phyloP scores from a whole-genome alignment of 1,139 yeast species.

The Yamadazyma jaroonii region DNA sequence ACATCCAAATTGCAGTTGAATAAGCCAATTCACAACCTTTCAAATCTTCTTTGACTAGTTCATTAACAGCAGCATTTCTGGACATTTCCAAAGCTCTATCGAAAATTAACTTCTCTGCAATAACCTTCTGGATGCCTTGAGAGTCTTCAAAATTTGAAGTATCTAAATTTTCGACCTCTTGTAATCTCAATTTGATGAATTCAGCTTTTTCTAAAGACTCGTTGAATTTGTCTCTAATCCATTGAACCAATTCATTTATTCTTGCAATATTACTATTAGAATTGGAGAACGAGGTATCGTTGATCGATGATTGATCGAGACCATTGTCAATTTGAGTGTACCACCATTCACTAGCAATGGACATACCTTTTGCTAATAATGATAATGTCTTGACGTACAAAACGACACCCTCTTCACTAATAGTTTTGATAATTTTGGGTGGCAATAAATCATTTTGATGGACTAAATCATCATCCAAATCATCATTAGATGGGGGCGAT shows the following conservation, averaged over 20 bases:
- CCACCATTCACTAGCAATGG: slow-evolving; percentile 89
- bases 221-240: slow-evolving; percentile 88
- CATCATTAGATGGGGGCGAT: slow-evolving; percentile 59
- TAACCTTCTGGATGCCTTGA: slow-evolving; percentile 25
- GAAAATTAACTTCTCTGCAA: slow-evolving; percentile 83
- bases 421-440: slow-evolving; percentile 53
- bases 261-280: slow-evolving; percentile 22
- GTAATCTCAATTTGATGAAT: slow-evolving; percentile 55
- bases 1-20: slow-evolving; percentile 93
- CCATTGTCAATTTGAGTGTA: slow-evolving; percentile 33
- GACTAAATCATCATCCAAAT: slow-evolving; percentile 38
- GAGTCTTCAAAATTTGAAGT: background rate
- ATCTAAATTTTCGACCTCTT: slow-evolving; percentile 35
- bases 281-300: background rate
- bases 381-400: slow-evolving; percentile 82
- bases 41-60: slow-evolving; percentile 71
- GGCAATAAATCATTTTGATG: slow-evolving; percentile 50
- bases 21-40: slow-evolving; percentile 83
- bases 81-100: slow-evolving; percentile 94
- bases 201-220: slow-evolving; percentile 90
- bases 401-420: slow-evolving; percentile 85
- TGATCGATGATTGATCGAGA: slow-evolving; percentile 3
- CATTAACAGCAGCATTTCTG: slow-evolving; percentile 85
- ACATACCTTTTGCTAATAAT: slow-evolving; percentile 81
- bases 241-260: slow-evolving; percentile 81